A percentile compares a stretch with the other conserved stretches of the same genome.
These are phyloP conservation scores for Leucocoprinus birnbaumii DNA, from an alignment of 768 basidiomycete genomes.

Conservation along the genomic window DNA sequence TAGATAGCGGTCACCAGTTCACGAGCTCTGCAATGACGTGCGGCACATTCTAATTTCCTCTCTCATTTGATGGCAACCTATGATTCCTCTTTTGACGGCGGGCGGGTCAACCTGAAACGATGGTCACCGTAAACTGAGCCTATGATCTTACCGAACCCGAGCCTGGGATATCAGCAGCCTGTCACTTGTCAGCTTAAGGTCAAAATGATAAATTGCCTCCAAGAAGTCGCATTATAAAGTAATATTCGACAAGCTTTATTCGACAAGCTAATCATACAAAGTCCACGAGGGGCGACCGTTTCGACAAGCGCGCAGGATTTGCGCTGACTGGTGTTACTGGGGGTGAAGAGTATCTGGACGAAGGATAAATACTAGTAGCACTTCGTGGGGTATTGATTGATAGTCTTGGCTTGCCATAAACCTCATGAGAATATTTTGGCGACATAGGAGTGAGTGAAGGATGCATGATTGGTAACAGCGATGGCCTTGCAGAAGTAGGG, in stretches of 20 bases:
- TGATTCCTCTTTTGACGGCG: too few relatives aligned
- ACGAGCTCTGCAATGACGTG: too few relatives aligned
- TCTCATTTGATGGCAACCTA: too few relatives aligned
- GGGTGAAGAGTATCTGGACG: neutral
- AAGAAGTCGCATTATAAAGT: too few relatives aligned
- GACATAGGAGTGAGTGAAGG: neutral
- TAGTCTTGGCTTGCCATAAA: neutral
- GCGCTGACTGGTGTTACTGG: neutral
- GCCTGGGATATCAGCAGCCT: too few relatives aligned
- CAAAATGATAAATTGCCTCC: too few relatives aligned
- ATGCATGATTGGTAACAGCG: conserved; percentile 15
- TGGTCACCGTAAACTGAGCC: too few relatives aligned
- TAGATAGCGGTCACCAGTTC: too few relatives aligned
- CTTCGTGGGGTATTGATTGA: conserved; percentile 1
- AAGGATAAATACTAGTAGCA: neutral
- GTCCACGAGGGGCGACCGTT: neutral
- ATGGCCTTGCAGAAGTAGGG: conserved; percentile 8
- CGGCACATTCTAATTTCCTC: too few relatives aligned
- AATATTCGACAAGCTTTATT: neutral
- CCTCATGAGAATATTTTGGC: neutral
- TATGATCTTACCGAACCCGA: too few relatives aligned
- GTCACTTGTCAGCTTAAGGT: too few relatives aligned
- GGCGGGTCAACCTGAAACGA: too few relatives aligned
- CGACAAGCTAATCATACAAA: neutral
- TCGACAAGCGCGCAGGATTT: neutral